phyloP scores from a whole-genome alignment of 2,329 filamentous ascomycete species.

The Rutstroemia sp. region DNA sequence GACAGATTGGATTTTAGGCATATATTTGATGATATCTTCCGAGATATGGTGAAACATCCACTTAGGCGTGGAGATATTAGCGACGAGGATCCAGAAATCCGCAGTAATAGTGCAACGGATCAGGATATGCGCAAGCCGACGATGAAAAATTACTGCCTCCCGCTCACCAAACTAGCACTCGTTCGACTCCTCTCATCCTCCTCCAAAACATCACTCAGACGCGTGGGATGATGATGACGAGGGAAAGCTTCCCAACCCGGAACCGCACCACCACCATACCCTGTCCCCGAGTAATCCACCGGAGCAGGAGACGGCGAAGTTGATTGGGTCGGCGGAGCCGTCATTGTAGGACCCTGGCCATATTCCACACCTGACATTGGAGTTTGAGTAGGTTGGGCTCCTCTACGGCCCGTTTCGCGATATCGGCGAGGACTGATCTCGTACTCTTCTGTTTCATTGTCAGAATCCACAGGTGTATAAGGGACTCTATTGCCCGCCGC shows the following conservation, averaged over 20 bases:
- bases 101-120: background rate
- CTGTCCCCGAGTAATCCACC: conserved; percentile 59
- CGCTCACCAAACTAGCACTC: conserved; percentile 39
- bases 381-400: conserved; percentile 16
- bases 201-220: conserved; percentile 82
- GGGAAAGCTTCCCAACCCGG: conserved; percentile 70
- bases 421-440: conserved; percentile 35
- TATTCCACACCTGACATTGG: conserved; percentile 24
- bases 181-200: conserved; percentile 76
- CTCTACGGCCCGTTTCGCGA: conserved; percentile 17
- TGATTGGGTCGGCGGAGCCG: background rate
- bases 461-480: conserved; percentile 39
- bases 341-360: conserved; percentile 18
- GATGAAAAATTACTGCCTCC: conserved; percentile 6
- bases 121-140: no score
- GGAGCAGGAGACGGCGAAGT: conserved; percentile 17
- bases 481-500: conserved; percentile 52
- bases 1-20: no score
- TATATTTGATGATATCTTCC: no score
- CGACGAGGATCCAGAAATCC: background rate
- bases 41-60: background rate
- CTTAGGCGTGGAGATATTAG: background rate
- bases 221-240: conserved; percentile 78
- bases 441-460: conserved; percentile 49
- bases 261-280: conserved; percentile 52